Percentiles rank a stretch among this genome's conserved stretches.
These are phyloP conservation scores for Cladosporium sp. DNA, from an alignment of 2,329 filamentous ascomycete genomes.

Conservation along the genomic window DNA sequence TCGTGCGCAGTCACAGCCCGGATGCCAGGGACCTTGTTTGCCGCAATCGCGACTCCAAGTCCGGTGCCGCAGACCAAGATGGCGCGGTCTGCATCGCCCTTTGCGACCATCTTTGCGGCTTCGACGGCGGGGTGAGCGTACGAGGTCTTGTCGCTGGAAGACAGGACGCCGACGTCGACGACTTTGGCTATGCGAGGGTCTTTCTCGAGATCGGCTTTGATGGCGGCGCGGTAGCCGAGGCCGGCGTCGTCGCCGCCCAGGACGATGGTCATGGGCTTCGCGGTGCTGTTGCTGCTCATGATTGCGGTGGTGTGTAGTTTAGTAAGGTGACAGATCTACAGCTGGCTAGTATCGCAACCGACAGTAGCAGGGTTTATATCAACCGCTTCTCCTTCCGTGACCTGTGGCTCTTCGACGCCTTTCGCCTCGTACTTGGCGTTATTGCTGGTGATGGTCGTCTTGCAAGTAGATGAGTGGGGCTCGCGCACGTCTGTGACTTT, in stretches of 20 bases:
- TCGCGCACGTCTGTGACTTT: conserved; percentile 34
- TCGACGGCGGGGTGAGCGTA: conserved; percentile 76
- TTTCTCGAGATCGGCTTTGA: conserved; percentile 67
- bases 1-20: conserved; percentile 88
- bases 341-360: conserved; percentile 31
- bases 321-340: conserved; percentile 15
- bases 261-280: conserved; percentile 47
- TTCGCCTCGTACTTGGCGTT: conserved; percentile 34
- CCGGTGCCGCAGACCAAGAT: conserved; percentile 83
- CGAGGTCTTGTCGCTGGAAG: conserved; percentile 67
- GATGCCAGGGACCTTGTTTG: conserved; percentile 81
- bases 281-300: conserved; percentile 17
- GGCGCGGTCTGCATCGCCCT: conserved; percentile 68
- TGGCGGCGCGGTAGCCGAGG: conserved; percentile 70
- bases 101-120: conserved; percentile 61
- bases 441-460: conserved; percentile 33
- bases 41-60: conserved; percentile 80
- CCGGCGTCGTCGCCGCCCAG: conserved; percentile 69
- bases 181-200: conserved; percentile 64
- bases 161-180: conserved; percentile 69
- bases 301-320: conserved; percentile 4
- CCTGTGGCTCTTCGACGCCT: conserved; percentile 21
- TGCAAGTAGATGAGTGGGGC: conserved; percentile 30
- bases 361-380: conserved; percentile 18
- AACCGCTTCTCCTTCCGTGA: conserved; percentile 15